Conservation (phyloP, 805 yeast genomes). For the Yarrowia osloensis region DNA sequence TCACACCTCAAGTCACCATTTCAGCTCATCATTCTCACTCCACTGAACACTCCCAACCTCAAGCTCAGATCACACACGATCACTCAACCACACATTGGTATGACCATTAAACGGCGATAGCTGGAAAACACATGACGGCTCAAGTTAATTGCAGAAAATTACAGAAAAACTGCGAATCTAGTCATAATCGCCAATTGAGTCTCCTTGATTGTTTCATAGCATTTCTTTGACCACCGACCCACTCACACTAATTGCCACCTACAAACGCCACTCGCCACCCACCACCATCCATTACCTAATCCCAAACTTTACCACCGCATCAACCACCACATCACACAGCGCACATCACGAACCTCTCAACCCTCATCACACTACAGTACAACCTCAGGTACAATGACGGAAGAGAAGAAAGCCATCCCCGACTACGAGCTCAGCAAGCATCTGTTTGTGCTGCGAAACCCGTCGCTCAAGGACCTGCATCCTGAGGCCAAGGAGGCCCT, state of each 20-base stretch:
- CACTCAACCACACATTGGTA: background rate
- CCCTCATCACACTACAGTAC: background rate
- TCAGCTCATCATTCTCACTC: too few species aligned
- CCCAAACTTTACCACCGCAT: slow-evolving; percentile 9
- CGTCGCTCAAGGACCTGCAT: slow-evolving; percentile 46
- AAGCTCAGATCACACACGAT: background rate
- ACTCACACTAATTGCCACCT: background rate
- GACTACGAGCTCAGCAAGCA: slow-evolving; percentile 80
- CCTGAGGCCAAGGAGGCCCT: slow-evolving; percentile 52
- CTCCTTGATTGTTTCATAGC: too few species aligned
- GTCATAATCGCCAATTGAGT: background rate
- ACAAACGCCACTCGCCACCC: background rate
- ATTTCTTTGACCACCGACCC: background rate
- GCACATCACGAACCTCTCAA: background rate
- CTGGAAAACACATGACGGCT: too few species aligned
- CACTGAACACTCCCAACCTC: background rate
- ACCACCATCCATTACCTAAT: slow-evolving; percentile 3
- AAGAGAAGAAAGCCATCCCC: slow-evolving; percentile 50
- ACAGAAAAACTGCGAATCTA: too few species aligned
- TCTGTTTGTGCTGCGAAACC: slow-evolving; percentile 61
- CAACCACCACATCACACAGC: background rate
- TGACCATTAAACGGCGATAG: too few species aligned
- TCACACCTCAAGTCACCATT: too few species aligned
- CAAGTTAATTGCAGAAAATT: too few species aligned
- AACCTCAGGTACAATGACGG: slow-evolving; percentile 3